Base-by-base conservation (phyloP, 495 filamentous ascomycete genomes). In the Penicillium lividum region DNA sequence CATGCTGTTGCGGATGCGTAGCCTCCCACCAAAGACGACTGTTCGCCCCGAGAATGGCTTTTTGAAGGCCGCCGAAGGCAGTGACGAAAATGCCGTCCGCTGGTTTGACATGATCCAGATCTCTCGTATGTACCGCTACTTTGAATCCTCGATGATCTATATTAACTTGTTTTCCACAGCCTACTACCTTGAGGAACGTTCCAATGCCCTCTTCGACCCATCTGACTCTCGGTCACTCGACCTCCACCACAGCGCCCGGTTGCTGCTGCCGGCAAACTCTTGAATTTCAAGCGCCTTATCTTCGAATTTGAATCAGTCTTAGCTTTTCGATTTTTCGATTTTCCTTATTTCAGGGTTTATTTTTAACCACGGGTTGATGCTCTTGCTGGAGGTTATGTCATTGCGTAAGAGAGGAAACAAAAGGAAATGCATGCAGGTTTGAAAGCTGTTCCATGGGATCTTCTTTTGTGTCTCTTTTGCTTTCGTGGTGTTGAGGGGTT, bases 1-100 rank as follows among this genome's bases (percentile, higher is more conserved):
- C 56, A 92, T 91, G 86, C 74, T 96, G 15, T 75, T 92, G 34
- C 79, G 80, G 51, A 91, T 92, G 72, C 85, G 90, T 34, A 84
- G 84, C 52, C 75, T 89, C 7, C 85, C 87, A 0, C 89, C 88
- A 5, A 85, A 85, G 63, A 84, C 84, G 0, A 69, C 68, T 16
- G 68, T 77, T 27, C 68, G 74, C 6, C 75, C 77, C n/a, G 70
- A 79, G 0, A 83, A 84, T 52, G 82, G 82, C 9, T 74, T 83
- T 28, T 61, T 90, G 40, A 74, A 73, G 54, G 72, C 80, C 5
- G 77, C 78, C 0, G 76, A 83, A 18, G 84, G 81, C 10, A 77
- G 77, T 46, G 83, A 84, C 53, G 75, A 79, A 52, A 73, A 73
- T 11, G 77, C 82, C 0, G 62, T 74, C 25, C 72, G 73, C n/a